Base-by-base conservation (phyloP, 2,329 filamentous ascomycete species). In the Monosporascus sp. region DNA sequence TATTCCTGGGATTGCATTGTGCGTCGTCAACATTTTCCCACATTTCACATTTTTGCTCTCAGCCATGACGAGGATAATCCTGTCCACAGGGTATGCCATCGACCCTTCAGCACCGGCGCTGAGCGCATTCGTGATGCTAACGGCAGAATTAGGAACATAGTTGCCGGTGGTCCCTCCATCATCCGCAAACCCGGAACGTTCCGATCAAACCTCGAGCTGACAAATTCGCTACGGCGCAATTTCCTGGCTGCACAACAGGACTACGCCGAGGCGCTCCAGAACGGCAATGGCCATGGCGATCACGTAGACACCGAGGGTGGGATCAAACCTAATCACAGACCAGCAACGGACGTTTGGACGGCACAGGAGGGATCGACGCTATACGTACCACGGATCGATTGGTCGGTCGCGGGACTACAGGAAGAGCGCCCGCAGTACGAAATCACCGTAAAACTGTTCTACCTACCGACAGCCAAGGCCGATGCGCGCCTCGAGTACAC, bases 361-460 rank as follows among this genome's bases (percentile, higher is more conserved):
- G 80, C 80, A 54, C 75, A 75, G 50, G 77, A 84, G 46, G 78
- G 75, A 41, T 75, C 77, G 48, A 78, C 78, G 5, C 78, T 93
- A 46, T 93, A 88, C 67, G 81, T 97, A 41, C 93, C 93, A 47
- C 81, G 87, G 41, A 83, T 93, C 67, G 83, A 90, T 69, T 89
- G 87, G 77, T 76, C 82, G 14, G 74, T 81, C 31, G 83, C 83
- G 4, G 87, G 88, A 0, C 76, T 99, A 46, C 78, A 83, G 35
- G 94, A 99, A 67, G 91, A 96, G 61, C 78, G 87, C 25, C 78
- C 81, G 54, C 86, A 91, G 61, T 99, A 99, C 75, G 91, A 97
- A 67, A 91, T 97, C 65, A 97, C 93, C 1, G 87, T 94, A 56
- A 99, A 99, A 73, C 74, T 99, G 22, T 99, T 99, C 77, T 95